phyloP scores from a whole-genome alignment of 345 rosid species.

The Xanthoceras sorbifolium region DNA sequence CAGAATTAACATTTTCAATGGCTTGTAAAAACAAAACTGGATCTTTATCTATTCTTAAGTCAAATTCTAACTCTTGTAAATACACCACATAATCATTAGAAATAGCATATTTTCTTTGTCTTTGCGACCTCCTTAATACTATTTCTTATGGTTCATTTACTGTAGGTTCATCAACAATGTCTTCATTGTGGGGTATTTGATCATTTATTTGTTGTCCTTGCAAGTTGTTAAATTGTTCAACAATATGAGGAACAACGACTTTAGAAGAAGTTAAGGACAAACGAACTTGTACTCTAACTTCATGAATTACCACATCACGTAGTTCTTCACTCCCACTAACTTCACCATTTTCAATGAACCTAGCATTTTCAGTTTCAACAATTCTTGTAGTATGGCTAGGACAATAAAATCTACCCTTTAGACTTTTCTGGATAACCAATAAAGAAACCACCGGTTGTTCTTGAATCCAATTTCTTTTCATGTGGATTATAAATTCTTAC shows the following conservation, averaged over 20 bases:
- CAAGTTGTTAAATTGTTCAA: too few species aligned
- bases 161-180: background rate
- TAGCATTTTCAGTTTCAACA: background rate
- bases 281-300: too few species aligned
- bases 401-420: background rate
- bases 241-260: too few species aligned
- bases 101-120: background rate
- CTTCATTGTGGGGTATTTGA: too few species aligned
- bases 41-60: background rate
- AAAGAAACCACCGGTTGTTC: background rate
- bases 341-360: too few species aligned
- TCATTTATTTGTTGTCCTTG: too few species aligned
- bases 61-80: background rate
- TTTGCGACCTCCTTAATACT: background rate
- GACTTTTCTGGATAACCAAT: background rate
- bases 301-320: too few species aligned
- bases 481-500: background rate
- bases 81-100: conserved; percentile 14
- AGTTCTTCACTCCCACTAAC: too few species aligned
- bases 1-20: background rate
- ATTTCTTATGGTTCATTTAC: background rate
- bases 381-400: background rate
- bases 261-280: too few species aligned
- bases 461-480: background rate
- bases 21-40: background rate